phyloP scores from a whole-genome alignment of 495 filamentous ascomycete genomes.

The Neurospora sublineolata region DNA sequence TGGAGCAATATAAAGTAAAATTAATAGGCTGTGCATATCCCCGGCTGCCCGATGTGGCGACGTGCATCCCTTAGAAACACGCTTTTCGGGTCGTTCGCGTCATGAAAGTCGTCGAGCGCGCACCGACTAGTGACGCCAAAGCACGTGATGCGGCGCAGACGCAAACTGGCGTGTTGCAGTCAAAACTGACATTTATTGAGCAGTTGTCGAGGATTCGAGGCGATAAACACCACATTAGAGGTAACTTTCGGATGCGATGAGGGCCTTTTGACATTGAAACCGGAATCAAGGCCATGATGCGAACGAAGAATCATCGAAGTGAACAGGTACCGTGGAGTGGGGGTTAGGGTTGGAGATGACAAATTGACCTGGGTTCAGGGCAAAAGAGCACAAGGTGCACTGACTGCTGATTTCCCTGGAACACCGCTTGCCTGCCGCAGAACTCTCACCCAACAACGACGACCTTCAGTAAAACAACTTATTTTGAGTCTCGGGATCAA shows the following conservation, averaged over 20 bases:
- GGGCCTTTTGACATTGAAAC: not conserved
- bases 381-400: not conserved
- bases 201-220: not conserved
- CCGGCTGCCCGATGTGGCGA: not conserved
- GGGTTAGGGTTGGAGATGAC: not conserved
- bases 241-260: not conserved
- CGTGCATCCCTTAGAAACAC: not conserved
- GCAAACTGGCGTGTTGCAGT: not conserved
- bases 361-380: not conserved
- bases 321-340: not conserved
- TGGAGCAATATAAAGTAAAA: not conserved
- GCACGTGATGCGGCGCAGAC: not conserved
- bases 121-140: not conserved
- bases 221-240: not conserved
- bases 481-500: not conserved
- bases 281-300: not conserved
- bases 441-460: not conserved
- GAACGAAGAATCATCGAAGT: not conserved
- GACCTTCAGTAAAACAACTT: not conserved
- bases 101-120: not conserved
- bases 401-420: not conserved
- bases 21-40: not conserved
- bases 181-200: not conserved
- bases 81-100: not conserved
- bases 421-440: not conserved